Percentiles rank a stretch among this genome's conserved stretches.
phyloP scores from a whole-genome alignment of 2,329 filamentous ascomycete genomes.

The Sporothrix inflata region DNA sequence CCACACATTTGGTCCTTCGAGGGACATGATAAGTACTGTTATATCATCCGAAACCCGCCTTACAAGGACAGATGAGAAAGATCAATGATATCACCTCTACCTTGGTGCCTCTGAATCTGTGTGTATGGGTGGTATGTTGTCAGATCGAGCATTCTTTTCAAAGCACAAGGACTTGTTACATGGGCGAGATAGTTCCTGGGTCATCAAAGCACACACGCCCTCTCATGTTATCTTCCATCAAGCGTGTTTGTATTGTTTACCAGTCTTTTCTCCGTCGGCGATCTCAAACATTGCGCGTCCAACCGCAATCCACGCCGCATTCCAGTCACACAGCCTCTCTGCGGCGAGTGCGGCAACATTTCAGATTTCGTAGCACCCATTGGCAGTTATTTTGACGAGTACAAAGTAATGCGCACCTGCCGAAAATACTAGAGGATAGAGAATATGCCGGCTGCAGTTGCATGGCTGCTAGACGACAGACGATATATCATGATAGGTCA shows the following conservation, averaged over 20 bases:
- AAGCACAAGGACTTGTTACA: neutral
- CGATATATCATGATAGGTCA: no score
- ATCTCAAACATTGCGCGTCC: constrained; percentile 1
- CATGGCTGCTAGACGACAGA: no score
- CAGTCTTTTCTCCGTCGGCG: neutral
- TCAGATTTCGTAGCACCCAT: no score
- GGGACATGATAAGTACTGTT: neutral
- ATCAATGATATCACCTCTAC: neutral
- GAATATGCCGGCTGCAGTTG: no score
- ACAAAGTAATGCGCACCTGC: no score
- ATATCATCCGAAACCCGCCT: neutral
- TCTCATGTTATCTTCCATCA: neutral
- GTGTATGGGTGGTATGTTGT: neutral
- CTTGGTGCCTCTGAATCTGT: neutral
- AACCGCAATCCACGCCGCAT: neutral
- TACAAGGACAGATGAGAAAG: neutral
- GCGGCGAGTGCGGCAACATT: no score
- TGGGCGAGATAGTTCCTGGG: no score
- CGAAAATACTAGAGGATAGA: no score
- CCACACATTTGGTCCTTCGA: neutral
- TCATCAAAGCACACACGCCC: no score
- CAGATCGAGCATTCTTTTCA: neutral
- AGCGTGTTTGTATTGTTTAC: constrained; percentile 7
- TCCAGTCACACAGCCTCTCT: neutral
- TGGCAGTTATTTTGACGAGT: no score